Base-by-base conservation (phyloP, 1,139 yeast species). In the Nadsonia commutata region DNA sequence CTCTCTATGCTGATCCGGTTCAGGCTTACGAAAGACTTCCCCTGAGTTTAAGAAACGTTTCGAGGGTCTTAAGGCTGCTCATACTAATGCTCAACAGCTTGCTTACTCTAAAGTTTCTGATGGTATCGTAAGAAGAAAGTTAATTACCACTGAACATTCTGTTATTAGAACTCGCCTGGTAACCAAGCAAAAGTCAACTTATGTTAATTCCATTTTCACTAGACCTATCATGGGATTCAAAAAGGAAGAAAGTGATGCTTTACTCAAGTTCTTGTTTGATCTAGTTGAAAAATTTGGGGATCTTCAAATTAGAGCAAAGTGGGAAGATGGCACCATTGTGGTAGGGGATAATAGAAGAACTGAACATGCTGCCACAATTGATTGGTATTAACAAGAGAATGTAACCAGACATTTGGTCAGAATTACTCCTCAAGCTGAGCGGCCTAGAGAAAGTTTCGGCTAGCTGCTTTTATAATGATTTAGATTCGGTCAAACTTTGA, bases 261-360 rank as follows among this genome's bases (percentile, higher is more conserved):
- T 70, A 44, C 61, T 68, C 55, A 61, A 64, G 39, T 66, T 65
- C 55, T 57, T 70, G 52, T 66, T 57, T 51, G 55, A 59, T 36
- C 60, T 67, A 19, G 67, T 59, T 45, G 71, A 69, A 51, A 65
- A 63, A 52, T 67, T 65, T 52, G 64, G 67, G 18, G 44, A 42
- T 9, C 21, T 18, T 5, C 44, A 54, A 44, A 60, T 75, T 20
- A 66, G 82, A 51, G 74, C 72, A 43, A 62, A 57, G 43, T 76
- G 79, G 76, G 72, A 69, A 50, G 71, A 71, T 31, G 67, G 71
- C 42, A 73, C 83, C 6, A 76, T 79, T 41, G 83, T 60, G 6
- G 49, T 60, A 31, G 60, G 64, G 64, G 64, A 60, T 45, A 60
- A 60, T 51, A 51, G 64, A 38, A 51, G 56, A 38, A 56, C 58